Evolutionary conservation across 768 basidiomycete genomes (phyloP).

Genomic region (Lactarius evosmus): DNA sequence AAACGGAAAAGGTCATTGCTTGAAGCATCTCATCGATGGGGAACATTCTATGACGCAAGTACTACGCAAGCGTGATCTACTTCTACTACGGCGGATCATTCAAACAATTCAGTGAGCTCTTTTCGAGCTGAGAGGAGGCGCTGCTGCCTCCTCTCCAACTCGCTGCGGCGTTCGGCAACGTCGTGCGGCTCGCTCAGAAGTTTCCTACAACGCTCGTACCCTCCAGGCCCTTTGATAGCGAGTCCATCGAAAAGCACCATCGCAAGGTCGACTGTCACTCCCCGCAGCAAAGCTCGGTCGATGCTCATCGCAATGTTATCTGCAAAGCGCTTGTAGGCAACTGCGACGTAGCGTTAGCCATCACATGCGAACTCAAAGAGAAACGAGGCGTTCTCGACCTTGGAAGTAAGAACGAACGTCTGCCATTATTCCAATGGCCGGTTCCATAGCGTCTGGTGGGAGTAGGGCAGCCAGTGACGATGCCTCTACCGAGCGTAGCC

Average conservation of each 20-base stretch:
- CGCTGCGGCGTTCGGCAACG: slow-evolving; percentile 42
- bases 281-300: slow-evolving; percentile 52
- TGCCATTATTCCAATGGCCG: slow-evolving; percentile 63
- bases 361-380: background rate
- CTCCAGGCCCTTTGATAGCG: slow-evolving; percentile 46
- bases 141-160: slow-evolving; percentile 48
- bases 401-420: slow-evolving; percentile 71
- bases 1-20: background rate
- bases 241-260: slow-evolving; percentile 44
- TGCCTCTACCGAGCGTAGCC: slow-evolving; percentile 38
- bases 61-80: background rate
- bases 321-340: slow-evolving; percentile 56
- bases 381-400: slow-evolving; percentile 42
- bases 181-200: slow-evolving; percentile 49
- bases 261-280: slow-evolving; percentile 43
- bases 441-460: slow-evolving; percentile 49
- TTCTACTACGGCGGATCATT: slow-evolving; percentile 2
- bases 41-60: background rate
- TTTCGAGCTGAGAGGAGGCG: slow-evolving; percentile 44
- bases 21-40: background rate
- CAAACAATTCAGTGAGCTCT: slow-evolving; percentile 35
- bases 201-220: slow-evolving; percentile 43
- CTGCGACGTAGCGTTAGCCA: slow-evolving; percentile 30
- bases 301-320: slow-evolving; percentile 57
- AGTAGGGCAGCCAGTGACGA: slow-evolving; percentile 48